phyloP scores from a whole-genome alignment of 495 filamentous ascomycete species.

The Daldinia bambusicola region DNA sequence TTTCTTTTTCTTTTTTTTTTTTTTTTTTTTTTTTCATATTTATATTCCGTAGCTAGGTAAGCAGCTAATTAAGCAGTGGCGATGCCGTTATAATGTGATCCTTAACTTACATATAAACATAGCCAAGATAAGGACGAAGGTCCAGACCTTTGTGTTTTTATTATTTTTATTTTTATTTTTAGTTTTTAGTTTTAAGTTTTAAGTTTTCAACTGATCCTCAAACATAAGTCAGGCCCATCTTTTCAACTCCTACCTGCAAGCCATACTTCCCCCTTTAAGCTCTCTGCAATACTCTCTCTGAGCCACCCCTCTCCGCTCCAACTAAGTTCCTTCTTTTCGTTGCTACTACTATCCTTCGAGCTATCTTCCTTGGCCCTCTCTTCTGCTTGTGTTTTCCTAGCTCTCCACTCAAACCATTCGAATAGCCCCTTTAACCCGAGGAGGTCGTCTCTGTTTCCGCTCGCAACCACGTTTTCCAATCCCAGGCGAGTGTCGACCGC shows the following conservation, averaged over 20 bases:
- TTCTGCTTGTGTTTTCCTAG: slow-evolving; percentile 42
- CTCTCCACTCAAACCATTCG: slow-evolving; percentile 74
- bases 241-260: slow-evolving; percentile 54
- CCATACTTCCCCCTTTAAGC: slow-evolving; percentile 66
- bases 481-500: slow-evolving; percentile 82
- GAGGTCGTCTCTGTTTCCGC: slow-evolving; percentile 72
- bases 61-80: background rate
- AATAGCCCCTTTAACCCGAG: slow-evolving; percentile 82
- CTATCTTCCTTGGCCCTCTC: slow-evolving; percentile 35
- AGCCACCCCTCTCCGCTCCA: slow-evolving; percentile 60
- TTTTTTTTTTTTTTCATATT: background rate
- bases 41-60: background rate
- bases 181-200: too few relatives aligned
- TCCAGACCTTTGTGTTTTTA: background rate
- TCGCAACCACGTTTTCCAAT: slow-evolving; percentile 70
- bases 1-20: background rate
- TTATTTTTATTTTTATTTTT: too few relatives aligned
- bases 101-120: background rate
- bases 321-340: slow-evolving; percentile 23
- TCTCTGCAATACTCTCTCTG: slow-evolving; percentile 63
- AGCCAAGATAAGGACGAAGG: background rate
- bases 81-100: background rate
- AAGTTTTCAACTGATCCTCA: background rate
- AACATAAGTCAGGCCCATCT: slow-evolving; percentile 4
- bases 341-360: slow-evolving; percentile 16